Evolutionary conservation across 1,284 basidiomycete species (phyloP), one percentile per base, ranked within the genome.

Genomic region (Irpex lacteus): DNA sequence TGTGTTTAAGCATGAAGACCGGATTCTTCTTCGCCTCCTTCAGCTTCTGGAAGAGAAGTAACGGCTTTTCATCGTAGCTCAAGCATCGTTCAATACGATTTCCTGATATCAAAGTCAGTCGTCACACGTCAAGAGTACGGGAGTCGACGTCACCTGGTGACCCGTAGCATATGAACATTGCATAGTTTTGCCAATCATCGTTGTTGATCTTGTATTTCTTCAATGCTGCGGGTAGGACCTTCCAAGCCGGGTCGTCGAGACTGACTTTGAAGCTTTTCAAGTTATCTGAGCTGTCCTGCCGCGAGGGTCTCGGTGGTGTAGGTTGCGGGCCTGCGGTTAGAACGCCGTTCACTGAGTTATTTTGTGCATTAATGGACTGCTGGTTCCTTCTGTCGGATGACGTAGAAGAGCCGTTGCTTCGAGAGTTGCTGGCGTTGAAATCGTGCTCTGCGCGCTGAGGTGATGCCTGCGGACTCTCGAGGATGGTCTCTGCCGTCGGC

Each of bases 131-230:
- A 62, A 34, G 61, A 62, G 19, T 34, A 15, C 9, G 62, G 63
- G 63, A 59, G 34, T 49, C 15, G 2, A 26, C 15, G 77, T 84
- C 72, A 94, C 95, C 93, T 59, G 94, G 85, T 65, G 91, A 90
- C 13, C 95, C 96, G 75, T 96, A 98, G 73, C 96, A 98, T 69
- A 99, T 98, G 78, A 99, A 99, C 86, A 99, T 91, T 26, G 97
- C 98, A 80, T 99, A 99, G 72, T 95, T 92, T 81, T 95, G 91
- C 96, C 97, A 99, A 75, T 96, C 96, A 71, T 99, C 98, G 73
- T 96, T 96, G 74, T 96, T 91, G 78, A 99, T 98, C 75, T 95
- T 95, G 79, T 99, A 99, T 78, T 98, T 98, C 80, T 98, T 98
- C 68, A 99, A 81, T 15, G 98, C 98, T 0, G 97, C 96, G 0